Evolutionary conservation across 2,329 filamentous ascomycete species (phyloP).

Genomic region (Diaporthe citri): DNA sequence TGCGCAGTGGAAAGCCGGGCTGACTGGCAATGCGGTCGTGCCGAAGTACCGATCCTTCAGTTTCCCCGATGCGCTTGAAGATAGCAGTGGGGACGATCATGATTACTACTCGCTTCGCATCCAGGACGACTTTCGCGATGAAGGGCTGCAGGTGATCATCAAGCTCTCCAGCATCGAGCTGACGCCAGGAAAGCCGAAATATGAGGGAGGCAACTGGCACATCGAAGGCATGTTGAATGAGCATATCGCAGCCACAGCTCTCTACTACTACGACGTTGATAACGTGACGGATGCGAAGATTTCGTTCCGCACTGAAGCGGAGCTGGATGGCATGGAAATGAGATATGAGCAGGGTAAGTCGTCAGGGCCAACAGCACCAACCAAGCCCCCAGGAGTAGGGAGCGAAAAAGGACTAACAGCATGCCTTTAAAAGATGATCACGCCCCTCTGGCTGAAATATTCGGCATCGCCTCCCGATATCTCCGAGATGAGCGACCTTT

Average conservation of each 20-base stretch:
- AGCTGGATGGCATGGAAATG: conserved; percentile 23
- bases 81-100: conserved; percentile 42
- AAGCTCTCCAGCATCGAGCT: conserved; percentile 72
- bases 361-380: background rate
- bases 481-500: conserved; percentile 45
- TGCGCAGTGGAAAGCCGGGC: background rate
- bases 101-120: conserved; percentile 41
- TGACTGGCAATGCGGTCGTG: background rate
- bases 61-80: conserved; percentile 1
- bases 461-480: conserved; percentile 27
- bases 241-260: conserved; percentile 66
- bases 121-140: conserved; percentile 46
- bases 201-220: conserved; percentile 62
- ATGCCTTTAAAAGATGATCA: conserved; percentile 39
- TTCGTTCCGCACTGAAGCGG: conserved; percentile 55
- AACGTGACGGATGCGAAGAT: conserved; percentile 62
- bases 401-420: background rate
- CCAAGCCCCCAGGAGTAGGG: no score
- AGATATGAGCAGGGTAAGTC: conserved; percentile 17
- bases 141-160: conserved; percentile 71
- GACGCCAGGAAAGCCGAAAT: conserved; percentile 66
- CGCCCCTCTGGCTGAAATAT: conserved; percentile 41
- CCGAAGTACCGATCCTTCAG: background rate
- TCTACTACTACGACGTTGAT: conserved; percentile 66
- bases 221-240: conserved; percentile 64